These are phyloP conservation scores for Trypanosoma brucei DNA, from an alignment of 208 protist genomes.

Conservation along the genomic window DNA sequence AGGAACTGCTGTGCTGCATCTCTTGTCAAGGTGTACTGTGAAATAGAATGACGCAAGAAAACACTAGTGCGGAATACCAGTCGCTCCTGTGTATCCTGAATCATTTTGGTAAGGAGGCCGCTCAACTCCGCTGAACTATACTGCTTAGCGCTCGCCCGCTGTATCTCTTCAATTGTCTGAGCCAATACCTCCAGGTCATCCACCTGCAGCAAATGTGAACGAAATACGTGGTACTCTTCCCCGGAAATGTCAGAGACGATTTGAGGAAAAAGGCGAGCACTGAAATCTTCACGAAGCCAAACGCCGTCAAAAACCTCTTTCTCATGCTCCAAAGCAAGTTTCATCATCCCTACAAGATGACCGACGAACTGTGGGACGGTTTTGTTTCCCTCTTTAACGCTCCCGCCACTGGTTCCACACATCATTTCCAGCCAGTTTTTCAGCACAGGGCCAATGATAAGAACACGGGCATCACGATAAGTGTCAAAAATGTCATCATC, in stretches of 20 bases:
- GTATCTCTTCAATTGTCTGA: conserved; percentile 62
- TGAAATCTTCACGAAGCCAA: conserved; percentile 78
- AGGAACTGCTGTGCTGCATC: conserved; percentile 40
- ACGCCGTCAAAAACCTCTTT: conserved; percentile 50
- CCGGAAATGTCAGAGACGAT: conserved; percentile 54
- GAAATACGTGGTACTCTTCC: conserved; percentile 79
- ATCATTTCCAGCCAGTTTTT: conserved; percentile 45
- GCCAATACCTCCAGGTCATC: conserved; percentile 71
- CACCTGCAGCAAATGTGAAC: conserved; percentile 67
- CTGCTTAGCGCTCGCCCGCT: conserved; percentile 39
- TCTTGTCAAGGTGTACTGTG: conserved; percentile 29
- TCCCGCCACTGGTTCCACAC: conserved; percentile 5
- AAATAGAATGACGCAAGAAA: conserved; percentile 60
- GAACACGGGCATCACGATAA: conserved; percentile 62
- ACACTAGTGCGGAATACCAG: conserved; percentile 80
- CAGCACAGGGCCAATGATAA: conserved; percentile 62
- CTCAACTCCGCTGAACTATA: conserved; percentile 38
- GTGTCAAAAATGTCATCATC: conserved; percentile 46
- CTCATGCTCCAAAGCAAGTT: conserved; percentile 46
- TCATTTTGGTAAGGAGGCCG: conserved; percentile 65
- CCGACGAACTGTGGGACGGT: conserved; percentile 38
- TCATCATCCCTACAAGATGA: conserved; percentile 54
- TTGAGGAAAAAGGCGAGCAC: conserved; percentile 41
- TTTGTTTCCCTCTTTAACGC: conserved; percentile 26
- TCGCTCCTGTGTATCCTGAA: conserved; percentile 84